Evolutionary conservation across 2,329 filamentous ascomycete species (phyloP).

Genomic region (Pseudogymnoascus sp.): DNA sequence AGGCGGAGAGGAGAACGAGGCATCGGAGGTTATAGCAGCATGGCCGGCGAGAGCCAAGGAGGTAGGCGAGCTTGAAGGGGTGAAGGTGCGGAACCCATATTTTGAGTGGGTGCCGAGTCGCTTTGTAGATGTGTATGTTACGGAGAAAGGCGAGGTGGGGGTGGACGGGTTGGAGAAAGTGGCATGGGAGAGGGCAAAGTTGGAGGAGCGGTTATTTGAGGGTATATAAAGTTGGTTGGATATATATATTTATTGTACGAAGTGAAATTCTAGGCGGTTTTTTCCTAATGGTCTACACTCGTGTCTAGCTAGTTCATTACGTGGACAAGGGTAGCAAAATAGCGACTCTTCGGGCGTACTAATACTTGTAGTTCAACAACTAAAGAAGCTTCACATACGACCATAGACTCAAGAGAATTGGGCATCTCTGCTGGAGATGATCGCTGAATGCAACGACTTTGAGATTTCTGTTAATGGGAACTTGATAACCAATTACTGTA

Average conservation of each 20-base stretch:
- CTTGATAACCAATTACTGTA: no score
- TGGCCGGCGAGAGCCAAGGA: constrained; percentile 33
- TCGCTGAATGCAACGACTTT: no score
- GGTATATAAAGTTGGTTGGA: constrained; percentile 12
- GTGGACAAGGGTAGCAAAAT: no score
- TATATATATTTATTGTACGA: background rate
- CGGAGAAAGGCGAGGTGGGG: constrained; percentile 23
- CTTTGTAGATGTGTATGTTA: constrained; percentile 27
- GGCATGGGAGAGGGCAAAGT: constrained; percentile 15
- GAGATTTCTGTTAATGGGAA: no score
- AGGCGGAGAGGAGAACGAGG: constrained; percentile 42
- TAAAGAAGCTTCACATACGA: no score
- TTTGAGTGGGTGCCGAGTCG: constrained; percentile 28
- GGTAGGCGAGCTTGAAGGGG: constrained; percentile 15
- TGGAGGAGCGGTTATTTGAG: constrained; percentile 20
- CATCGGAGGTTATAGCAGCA: constrained; percentile 38
- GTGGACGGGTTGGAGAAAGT: constrained; percentile 18
- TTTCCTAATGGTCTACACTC: no score
- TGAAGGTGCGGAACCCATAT: constrained; percentile 31
- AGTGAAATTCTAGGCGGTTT: background rate
- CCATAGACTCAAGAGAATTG: no score
- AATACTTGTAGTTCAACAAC: no score
- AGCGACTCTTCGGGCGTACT: no score
- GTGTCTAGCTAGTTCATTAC: no score
- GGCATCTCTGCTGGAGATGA: no score